Evolutionary conservation across 306 rosid species (phyloP).

Genomic region (Ziziphus jujuba): DNA sequence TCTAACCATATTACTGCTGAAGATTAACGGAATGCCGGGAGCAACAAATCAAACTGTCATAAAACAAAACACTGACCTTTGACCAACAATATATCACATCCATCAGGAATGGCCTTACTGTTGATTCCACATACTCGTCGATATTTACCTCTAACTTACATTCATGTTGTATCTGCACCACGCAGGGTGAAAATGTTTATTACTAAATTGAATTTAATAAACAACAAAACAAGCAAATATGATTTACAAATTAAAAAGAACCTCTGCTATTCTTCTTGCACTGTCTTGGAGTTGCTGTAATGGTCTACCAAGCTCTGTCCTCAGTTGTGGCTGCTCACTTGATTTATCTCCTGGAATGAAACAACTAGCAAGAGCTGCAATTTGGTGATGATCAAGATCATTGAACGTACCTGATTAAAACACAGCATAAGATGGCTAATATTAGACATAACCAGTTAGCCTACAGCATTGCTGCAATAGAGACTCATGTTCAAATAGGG

Average conservation of each 20-base stretch:
- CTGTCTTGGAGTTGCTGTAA: slow-evolving; percentile 96
- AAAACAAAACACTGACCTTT: slow-evolving; percentile 59
- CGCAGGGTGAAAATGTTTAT: slow-evolving; percentile 9
- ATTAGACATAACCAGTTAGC: neutral
- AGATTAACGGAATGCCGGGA: neutral
- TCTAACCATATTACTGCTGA: neutral
- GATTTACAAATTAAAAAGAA: slow-evolving; percentile 15
- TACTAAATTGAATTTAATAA: slow-evolving; percentile 3
- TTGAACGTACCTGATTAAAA: slow-evolving; percentile 78
- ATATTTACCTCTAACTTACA: slow-evolving; percentile 88
- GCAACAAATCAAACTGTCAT: neutral
- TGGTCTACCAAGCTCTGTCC: slow-evolving; percentile 91
- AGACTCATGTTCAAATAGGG: neutral
- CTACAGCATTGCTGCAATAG: neutral
- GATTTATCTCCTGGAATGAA: slow-evolving; percentile 93
- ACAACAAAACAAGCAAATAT: slow-evolving; percentile 12
- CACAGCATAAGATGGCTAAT: neutral
- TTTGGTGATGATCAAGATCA: slow-evolving; percentile 92
- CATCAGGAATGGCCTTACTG: slow-evolving; percentile 94
- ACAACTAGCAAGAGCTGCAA: slow-evolving; percentile 97
- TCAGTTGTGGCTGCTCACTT: slow-evolving; percentile 83
- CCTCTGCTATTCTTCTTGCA: slow-evolving; percentile 98
- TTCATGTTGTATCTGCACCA: slow-evolving; percentile 83
- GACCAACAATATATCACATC: slow-evolving; percentile 97
- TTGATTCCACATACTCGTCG: slow-evolving; percentile 91